Conservation (phyloP, 129 eudicot genomes). For the Glebionis coronaria region DNA sequence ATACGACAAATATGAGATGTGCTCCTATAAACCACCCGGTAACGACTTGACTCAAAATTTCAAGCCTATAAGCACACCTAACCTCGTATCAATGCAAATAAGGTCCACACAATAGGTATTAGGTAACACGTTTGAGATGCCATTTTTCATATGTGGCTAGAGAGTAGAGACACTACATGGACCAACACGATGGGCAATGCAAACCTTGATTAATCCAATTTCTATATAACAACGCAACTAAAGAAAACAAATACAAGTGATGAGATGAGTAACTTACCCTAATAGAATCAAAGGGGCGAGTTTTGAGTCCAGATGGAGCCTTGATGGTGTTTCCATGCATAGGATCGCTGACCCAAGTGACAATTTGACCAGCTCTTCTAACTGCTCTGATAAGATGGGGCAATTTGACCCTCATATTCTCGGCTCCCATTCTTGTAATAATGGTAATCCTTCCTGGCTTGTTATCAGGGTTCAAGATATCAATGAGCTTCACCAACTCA, state of each 20-base stretch:
- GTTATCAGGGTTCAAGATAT: conserved; percentile 82
- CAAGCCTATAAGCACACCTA: conserved; percentile 15
- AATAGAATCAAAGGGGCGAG: conserved; percentile 91
- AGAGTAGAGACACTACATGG: background rate
- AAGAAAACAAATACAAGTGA: background rate
- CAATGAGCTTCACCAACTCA: conserved; percentile 84
- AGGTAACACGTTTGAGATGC: background rate
- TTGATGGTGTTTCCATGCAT: conserved; percentile 98
- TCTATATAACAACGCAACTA: background rate
- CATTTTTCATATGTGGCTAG: background rate
- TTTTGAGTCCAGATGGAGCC: conserved; percentile 92
- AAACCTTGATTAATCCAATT: background rate
- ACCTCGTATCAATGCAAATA: background rate
- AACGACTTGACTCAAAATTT: background rate
- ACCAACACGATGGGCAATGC: background rate
- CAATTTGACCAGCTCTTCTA: conserved; percentile 78
- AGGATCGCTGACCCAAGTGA: conserved; percentile 97
- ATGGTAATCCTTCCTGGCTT: conserved; percentile 93
- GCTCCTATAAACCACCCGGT: background rate
- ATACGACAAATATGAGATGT: background rate
- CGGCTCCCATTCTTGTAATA: conserved; percentile 94
- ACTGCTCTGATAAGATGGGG: conserved; percentile 95
- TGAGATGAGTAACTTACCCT: conserved; percentile 48
- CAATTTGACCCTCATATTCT: conserved; percentile 95
- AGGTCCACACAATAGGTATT: background rate